These are phyloP conservation scores for Hygrocybe punicea DNA, from an alignment of 768 basidiomycete genomes.

Conservation along the genomic window DNA sequence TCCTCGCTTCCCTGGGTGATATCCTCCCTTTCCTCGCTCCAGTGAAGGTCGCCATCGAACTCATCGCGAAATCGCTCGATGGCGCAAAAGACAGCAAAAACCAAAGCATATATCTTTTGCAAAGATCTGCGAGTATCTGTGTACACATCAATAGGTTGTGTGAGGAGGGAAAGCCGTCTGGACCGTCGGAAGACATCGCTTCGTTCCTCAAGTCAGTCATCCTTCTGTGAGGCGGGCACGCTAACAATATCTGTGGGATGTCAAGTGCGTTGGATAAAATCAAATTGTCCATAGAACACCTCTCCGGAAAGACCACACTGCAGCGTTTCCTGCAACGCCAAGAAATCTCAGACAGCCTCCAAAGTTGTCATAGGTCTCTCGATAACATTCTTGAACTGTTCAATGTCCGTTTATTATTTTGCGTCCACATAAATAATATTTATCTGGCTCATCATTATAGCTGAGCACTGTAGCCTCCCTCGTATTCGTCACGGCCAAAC, in stretches of 20 bases:
- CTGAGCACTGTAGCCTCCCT: not conserved
- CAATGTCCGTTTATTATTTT: not conserved
- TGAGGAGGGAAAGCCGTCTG: not conserved
- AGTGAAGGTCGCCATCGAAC: not conserved
- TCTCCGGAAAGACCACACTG: not conserved
- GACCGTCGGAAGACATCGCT: not conserved
- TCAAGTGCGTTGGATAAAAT: not conserved
- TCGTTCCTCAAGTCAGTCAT: not conserved
- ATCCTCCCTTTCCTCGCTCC: not conserved
- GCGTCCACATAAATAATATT: not conserved
- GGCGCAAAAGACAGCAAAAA: not conserved
- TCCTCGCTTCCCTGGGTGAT: not conserved
- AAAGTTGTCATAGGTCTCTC: not conserved
- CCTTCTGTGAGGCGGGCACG: not conserved
- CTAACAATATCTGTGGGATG: not conserved
- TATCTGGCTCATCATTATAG: not conserved
- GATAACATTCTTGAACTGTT: not conserved
- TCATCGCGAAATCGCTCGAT: not conserved
- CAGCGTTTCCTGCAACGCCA: not conserved
- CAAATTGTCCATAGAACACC: not conserved
- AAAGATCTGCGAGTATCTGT: not conserved
- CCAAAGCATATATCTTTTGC: not conserved
- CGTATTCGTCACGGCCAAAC: not conserved
- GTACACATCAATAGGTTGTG: not conserved
- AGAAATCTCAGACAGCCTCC: not conserved